Conservation (phyloP, 371 early-diverging fungal species). For the Circinella umbellata region DNA sequence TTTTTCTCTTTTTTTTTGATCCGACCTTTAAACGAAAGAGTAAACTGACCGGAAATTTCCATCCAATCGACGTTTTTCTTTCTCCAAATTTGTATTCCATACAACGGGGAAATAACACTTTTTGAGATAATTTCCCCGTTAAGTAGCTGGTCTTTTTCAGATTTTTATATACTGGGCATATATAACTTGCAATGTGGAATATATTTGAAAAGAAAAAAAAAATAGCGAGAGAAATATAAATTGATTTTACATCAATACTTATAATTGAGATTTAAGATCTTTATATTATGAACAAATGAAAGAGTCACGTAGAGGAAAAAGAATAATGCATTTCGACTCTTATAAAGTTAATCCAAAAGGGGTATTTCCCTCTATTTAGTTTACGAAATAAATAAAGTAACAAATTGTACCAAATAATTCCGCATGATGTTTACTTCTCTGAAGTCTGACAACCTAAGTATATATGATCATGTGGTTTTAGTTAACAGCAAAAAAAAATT, state of each 20-base stretch:
- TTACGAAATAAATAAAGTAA: no score
- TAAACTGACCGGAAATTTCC: neutral
- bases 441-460: no score
- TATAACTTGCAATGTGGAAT: no score
- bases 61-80: slow-evolving; percentile 2
- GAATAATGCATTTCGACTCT: neutral
- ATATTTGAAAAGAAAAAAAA: no score
- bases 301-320: no score
- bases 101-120: neutral
- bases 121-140: neutral
- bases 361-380: neutral
- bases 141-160: neutral
- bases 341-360: neutral
- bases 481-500: no score
- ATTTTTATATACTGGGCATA: neutral
- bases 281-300: no score
- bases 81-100: neutral
- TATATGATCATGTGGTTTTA: no score
- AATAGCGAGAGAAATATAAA: no score
- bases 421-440: neutral
- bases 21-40: neutral
- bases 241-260: no score
- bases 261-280: no score
- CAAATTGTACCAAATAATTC: neutral
- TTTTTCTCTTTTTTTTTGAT: neutral